A percentile compares a stretch with the other conserved stretches of the same genome.
Evolutionary conservation across 345 rosid species (phyloP).

Genomic region (Heritiera littoralis): DNA sequence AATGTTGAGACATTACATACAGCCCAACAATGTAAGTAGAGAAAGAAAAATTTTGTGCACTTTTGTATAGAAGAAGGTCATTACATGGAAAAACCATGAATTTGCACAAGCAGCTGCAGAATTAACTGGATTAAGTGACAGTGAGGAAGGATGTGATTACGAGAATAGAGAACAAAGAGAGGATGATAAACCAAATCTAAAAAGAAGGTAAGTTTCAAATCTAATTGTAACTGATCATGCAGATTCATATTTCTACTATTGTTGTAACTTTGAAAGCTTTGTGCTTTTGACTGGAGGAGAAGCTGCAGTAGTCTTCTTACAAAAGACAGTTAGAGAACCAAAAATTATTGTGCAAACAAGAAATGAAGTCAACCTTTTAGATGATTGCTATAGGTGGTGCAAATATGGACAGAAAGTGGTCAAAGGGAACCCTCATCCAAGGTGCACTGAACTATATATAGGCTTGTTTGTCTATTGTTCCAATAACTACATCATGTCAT

Average conservation of each 20-base stretch:
- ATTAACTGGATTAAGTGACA: conserved; percentile 37
- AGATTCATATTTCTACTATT: too few species aligned
- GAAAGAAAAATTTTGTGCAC: too few species aligned
- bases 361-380: conserved; percentile 96
- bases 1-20: too few species aligned
- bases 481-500: too few species aligned
- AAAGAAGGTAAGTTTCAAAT: too few species aligned
- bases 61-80: too few species aligned
- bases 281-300: conserved; percentile 24
- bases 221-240: too few species aligned
- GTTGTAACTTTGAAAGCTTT: too few species aligned
- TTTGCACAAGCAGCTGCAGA: conserved; percentile 35
- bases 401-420: conserved; percentile 99
- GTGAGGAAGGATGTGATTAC: conserved; percentile 51
- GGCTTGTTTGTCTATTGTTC: too few species aligned
- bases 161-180: conserved; percentile 41
- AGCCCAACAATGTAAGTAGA: too few species aligned
- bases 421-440: conserved; percentile 78
- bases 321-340: conserved; percentile 73
- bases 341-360: conserved; percentile 95
- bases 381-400: conserved; percentile 98
- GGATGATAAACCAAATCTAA: too few species aligned
- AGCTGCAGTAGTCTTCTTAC: conserved; percentile 52
- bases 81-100: conserved; percentile 49
- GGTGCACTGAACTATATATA: too few species aligned